Conservation (phyloP, 2,329 filamentous ascomycete genomes). For the Cephalotrichum gorgonifer region DNA sequence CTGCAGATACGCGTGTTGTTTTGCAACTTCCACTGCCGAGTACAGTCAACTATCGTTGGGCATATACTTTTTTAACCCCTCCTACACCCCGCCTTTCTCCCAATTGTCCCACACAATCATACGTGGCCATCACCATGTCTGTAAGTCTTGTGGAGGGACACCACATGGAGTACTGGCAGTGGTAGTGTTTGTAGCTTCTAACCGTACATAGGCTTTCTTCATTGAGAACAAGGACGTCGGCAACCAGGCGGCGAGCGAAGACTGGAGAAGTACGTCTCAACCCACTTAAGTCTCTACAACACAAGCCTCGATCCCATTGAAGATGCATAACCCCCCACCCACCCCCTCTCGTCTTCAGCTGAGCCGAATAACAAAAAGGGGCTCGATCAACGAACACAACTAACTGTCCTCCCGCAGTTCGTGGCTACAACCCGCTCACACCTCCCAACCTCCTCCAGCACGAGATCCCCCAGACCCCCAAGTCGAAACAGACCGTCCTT, state of each 20-base stretch:
- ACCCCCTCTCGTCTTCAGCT: no score
- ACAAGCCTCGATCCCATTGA: neutral
- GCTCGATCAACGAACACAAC: no score
- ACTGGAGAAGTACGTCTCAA: constrained; percentile 64
- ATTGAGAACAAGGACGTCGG: constrained; percentile 45
- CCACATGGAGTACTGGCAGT: neutral
- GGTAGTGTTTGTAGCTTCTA: neutral
- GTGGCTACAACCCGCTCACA: constrained; percentile 87
- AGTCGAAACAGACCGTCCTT: constrained; percentile 50
- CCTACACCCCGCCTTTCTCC: neutral
- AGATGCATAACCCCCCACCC: constrained; percentile 10
- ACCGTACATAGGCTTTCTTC: constrained; percentile 2
- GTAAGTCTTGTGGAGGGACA: neutral
- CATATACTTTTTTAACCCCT: neutral
- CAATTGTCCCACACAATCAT: neutral
- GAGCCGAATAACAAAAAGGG: no score
- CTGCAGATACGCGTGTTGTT: neutral
- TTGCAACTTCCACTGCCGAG: neutral
- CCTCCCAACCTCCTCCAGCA: constrained; percentile 90
- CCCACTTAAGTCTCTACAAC: no score
- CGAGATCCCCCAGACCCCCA: constrained; percentile 60
- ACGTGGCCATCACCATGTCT: constrained; percentile 1
- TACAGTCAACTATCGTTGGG: neutral
- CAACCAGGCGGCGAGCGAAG: constrained; percentile 62
- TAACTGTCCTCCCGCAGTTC: constrained; percentile 33